phyloP scores from a whole-genome alignment of 306 rosid genomes.

The Delonix regia region DNA sequence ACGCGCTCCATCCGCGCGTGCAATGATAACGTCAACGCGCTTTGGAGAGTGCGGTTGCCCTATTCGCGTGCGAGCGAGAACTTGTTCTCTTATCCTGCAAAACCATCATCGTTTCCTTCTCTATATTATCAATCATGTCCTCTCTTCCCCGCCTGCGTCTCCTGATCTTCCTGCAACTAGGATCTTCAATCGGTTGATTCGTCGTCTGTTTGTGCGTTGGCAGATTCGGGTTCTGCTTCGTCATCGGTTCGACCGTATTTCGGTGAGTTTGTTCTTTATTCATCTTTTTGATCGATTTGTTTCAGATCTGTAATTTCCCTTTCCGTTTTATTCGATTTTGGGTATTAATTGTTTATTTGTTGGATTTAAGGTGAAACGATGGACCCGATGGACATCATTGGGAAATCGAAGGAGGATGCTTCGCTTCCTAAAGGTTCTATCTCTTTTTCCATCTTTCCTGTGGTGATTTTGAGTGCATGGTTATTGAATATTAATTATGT shows the following conservation, averaged over 20 bases:
- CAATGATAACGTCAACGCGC: conserved; percentile 19
- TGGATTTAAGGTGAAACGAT: conserved; percentile 44
- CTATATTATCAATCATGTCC: conserved; percentile 62
- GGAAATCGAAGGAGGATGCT: conserved; percentile 87
- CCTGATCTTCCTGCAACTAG: conserved; percentile 44
- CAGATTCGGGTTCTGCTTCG: not conserved
- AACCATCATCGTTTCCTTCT: conserved; percentile 37
- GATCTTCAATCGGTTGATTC: conserved; percentile 55
- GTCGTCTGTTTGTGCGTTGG: not conserved
- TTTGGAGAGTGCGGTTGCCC: conserved; percentile 47
- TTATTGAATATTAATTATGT: not conserved
- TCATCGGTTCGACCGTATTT: not conserved
- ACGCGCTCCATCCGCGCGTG: conserved; percentile 54
- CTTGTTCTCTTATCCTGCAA: conserved; percentile 60
- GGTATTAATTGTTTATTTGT: not conserved
- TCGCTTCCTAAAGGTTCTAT: conserved; percentile 78
- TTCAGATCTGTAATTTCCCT: conserved; percentile 35
- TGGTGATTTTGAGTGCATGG: not conserved
- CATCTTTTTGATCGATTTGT: not conserved
- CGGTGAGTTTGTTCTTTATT: conserved; percentile 51
- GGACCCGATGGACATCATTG: conserved; percentile 95
- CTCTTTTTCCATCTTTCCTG: not conserved
- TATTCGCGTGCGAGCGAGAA: conserved; percentile 66
- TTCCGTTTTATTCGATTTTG: not conserved
- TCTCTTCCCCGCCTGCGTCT: conserved; percentile 19